A percentile compares a stretch with the other conserved stretches of the same genome.
Conservation (phyloP, 176 grass and related monocot species). For the Panicum miliaceum region DNA sequence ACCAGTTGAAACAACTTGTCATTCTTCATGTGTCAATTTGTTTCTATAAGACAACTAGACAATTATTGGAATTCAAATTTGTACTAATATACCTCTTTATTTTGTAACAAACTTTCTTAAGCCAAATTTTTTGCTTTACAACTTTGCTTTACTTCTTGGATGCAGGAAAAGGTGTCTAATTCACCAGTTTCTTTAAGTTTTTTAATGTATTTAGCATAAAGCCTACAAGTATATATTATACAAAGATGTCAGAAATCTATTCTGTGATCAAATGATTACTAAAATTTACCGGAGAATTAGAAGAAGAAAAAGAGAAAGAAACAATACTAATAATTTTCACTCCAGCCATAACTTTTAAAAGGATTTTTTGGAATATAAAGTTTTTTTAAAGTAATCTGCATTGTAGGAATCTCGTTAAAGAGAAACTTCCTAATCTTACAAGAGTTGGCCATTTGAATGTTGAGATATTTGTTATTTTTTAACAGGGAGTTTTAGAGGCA, state of each 20-base stretch:
- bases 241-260: neutral
- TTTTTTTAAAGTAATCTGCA: neutral
- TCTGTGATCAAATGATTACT: neutral
- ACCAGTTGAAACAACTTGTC: neutral
- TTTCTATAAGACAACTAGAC: neutral
- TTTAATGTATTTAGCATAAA: conserved; percentile 8
- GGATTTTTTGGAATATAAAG: neutral
- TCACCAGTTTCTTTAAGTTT: neutral
- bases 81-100: conserved; percentile 9
- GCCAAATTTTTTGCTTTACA: neutral
- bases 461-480: conserved; percentile 18
- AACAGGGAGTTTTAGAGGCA: conserved; percentile 93
- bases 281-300: neutral
- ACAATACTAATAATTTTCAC: neutral
- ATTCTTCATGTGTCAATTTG: neutral
- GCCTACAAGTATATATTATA: neutral
- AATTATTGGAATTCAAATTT: neutral
- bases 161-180: neutral
- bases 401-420: neutral
- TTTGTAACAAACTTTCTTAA: neutral
- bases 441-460: conserved; percentile 10
- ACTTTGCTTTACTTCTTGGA: neutral
- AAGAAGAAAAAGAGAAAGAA: neutral
- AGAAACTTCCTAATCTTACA: neutral
- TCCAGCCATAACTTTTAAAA: neutral